Base-by-base conservation (phyloP, 2,329 filamentous ascomycete genomes). In the Orbilia ellipsospora region DNA sequence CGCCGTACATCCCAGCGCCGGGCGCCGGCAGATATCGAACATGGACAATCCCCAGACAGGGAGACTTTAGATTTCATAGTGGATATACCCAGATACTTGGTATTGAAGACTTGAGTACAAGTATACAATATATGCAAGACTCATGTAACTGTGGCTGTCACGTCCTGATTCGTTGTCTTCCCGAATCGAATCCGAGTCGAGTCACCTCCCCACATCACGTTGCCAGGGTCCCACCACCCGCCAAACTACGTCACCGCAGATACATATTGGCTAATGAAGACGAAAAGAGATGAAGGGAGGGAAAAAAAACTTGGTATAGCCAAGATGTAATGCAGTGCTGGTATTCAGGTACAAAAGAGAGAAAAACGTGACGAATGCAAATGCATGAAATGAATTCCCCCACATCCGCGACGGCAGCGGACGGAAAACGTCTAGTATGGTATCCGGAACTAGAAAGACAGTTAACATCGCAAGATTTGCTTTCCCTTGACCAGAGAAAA, bases 191-290 rank as follows among this genome's bases (percentile, higher is more conserved):
- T 36, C 31, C 31, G 31, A 36, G 6, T 36, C 57, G 20, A 52
- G 69, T 73, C 69, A 73, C 69, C 55, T 42, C 66, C 69, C 48
- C 69, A 61, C 62, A 73, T 73, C 69, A 73, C 69, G 69, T 65
- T 51, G 62, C 40, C 56, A 59, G 50, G 60, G 54, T 55, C 55
- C 69, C 40, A 36, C 10, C 45, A 52, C 36, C 13, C 18, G 42
- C 40, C 16, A 15, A 57, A 40, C 40, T 52, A 62, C 66, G 66
- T 67, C 63, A 67, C 54, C 23, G 16, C 44, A 12, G 5, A 56
- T 2, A 56, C 42, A 45, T 59, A 59, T 23, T 23, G 23, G 23
- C 23, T 23, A 2, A 2, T 23, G 23, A 23, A 36, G 10, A 7
- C 10, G 10, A 36, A 7, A 36, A 10, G 10, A 36, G 31, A 36